Percentiles rank a stretch among this genome's conserved stretches.
Evolutionary conservation across 257 asterid species (phyloP).

Genomic region (Forsythia viridissima): DNA sequence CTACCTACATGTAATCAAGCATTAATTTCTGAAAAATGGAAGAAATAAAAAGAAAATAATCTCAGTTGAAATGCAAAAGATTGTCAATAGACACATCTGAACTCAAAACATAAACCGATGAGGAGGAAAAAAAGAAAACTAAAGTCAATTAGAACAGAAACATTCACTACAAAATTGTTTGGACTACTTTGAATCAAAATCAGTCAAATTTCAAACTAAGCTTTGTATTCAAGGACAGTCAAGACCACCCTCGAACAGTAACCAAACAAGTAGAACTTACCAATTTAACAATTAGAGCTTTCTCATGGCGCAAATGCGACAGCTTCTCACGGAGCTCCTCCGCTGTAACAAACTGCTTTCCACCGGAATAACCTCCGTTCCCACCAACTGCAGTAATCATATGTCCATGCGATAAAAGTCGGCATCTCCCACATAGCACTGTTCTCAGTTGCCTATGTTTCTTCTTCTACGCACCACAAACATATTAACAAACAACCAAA

Average conservation of each 20-base stretch:
- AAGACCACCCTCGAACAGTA: not conserved
- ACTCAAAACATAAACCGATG: not conserved
- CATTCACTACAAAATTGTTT: not conserved
- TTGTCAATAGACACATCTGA: not conserved
- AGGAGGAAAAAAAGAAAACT: too few species aligned
- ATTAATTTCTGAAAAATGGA: constrained; percentile 7
- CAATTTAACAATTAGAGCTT: constrained; percentile 87
- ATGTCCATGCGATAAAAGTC: constrained; percentile 88
- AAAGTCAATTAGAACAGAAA: too few species aligned
- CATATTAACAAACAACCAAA: constrained; percentile 21
- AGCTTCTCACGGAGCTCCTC: constrained; percentile 95
- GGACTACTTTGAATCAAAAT: not conserved
- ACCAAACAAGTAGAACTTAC: constrained; percentile 30
- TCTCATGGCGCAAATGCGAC: constrained; percentile 79
- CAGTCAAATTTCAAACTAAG: not conserved
- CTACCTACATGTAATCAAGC: constrained; percentile 60
- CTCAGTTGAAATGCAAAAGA: not conserved
- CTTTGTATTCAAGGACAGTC: not conserved
- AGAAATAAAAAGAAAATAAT: constrained; percentile 9
- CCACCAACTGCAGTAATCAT: constrained; percentile 99
- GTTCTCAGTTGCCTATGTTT: constrained; percentile 76
- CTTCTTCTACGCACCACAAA: constrained; percentile 68
- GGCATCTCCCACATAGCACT: constrained; percentile 93
- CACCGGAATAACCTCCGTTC: constrained; percentile 96
- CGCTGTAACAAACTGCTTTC: constrained; percentile 91